Evolutionary conservation across 768 basidiomycete genomes (phyloP).

Genomic region (Leccinum boreale): DNA sequence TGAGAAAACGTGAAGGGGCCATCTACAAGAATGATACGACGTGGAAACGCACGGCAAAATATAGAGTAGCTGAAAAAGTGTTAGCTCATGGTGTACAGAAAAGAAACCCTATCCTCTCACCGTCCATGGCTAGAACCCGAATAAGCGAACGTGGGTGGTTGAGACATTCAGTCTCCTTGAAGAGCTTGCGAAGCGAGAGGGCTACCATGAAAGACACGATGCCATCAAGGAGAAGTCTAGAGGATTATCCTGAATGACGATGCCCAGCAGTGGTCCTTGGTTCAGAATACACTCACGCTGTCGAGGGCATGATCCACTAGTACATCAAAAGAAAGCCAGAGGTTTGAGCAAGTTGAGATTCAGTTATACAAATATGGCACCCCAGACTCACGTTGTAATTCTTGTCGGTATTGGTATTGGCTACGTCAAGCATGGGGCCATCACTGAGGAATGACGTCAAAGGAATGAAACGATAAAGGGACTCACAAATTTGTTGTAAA

Average conservation of each 20-base stretch:
- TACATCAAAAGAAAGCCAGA: background rate
- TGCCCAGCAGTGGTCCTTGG: background rate
- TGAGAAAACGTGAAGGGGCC: background rate
- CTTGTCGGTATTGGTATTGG: background rate
- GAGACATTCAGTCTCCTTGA: background rate
- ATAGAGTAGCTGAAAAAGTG: background rate
- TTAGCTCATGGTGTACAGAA: background rate
- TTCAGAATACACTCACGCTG: background rate
- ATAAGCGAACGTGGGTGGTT: background rate
- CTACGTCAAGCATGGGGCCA: background rate
- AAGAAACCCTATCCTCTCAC: slow-evolving; percentile 2
- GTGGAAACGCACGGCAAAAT: background rate
- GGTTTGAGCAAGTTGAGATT: background rate
- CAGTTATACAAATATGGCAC: background rate
- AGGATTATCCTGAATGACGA: background rate
- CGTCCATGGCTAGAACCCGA: background rate
- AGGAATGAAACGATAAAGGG: background rate
- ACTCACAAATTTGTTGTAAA: background rate
- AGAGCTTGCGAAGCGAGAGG: slow-evolving; percentile 1
- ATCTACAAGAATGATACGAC: background rate
- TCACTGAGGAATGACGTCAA: background rate
- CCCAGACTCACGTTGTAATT: background rate
- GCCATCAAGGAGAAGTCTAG: slow-evolving; percentile 1
- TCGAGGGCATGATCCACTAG: background rate
- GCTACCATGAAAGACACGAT: background rate